phyloP scores from a whole-genome alignment of 331 rosid genomes.

The Quercus tomentella region DNA sequence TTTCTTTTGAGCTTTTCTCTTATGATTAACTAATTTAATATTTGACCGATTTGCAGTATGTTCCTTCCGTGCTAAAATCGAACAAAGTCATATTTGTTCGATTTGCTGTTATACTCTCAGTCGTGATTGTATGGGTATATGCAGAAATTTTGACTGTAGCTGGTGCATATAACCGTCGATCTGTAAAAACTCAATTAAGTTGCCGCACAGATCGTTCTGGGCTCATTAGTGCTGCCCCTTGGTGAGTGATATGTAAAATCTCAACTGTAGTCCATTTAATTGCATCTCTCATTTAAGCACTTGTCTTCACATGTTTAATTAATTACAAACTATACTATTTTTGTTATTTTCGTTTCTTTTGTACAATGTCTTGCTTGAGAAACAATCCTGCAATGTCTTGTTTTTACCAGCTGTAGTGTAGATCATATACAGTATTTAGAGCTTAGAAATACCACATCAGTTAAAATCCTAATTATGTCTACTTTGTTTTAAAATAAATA shows the following conservation, averaged over 20 bases:
- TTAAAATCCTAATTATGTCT: neutral
- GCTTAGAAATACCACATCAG: too few relatives aligned
- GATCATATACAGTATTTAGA: neutral
- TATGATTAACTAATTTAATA: conserved; percentile 16
- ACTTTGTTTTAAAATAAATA: neutral
- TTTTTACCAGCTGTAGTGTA: neutral
- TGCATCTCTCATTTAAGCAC: conserved; percentile 2
- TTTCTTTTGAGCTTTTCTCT: conserved; percentile 13
- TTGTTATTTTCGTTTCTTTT: too few relatives aligned
- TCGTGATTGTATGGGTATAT: conserved; percentile 73
- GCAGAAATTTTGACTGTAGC: conserved; percentile 82
- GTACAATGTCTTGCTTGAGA: too few relatives aligned
- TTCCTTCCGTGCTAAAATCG: conserved; percentile 44
- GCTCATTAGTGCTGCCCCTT: conserved; percentile 68
- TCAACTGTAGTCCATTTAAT: neutral
- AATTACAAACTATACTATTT: neutral
- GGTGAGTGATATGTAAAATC: conserved; percentile 46
- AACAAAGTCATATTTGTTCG: conserved; percentile 42
- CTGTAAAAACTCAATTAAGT: conserved; percentile 65
- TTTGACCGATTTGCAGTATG: conserved; percentile 49
- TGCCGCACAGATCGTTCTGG: conserved; percentile 98
- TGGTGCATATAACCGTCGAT: conserved; percentile 73
- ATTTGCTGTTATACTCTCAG: conserved; percentile 54
- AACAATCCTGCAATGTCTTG: too few relatives aligned
- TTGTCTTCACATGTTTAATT: neutral